Conservation (phyloP, 257 asterid species). For the Fraxinus anomala region DNA sequence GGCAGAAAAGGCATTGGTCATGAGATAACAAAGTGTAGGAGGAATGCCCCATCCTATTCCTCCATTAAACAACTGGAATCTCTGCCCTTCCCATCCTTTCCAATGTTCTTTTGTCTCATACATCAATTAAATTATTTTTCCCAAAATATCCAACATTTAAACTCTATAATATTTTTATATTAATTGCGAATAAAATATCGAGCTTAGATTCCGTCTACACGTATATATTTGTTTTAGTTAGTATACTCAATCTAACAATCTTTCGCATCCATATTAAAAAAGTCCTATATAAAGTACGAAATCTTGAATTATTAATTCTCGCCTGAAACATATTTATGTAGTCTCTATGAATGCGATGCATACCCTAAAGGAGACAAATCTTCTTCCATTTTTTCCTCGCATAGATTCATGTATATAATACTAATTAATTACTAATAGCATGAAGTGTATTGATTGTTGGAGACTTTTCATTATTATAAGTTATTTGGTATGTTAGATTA, state of each 20-base stretch:
- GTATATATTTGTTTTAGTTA: too few relatives aligned
- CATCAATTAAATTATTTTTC: conserved; percentile 1
- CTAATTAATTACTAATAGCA: conserved; percentile 28
- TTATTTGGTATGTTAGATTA: neutral
- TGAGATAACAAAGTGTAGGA: conserved; percentile 64
- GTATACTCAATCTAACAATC: too few relatives aligned
- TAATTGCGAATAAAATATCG: neutral
- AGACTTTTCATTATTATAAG: neutral
- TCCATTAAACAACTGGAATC: conserved; percentile 75
- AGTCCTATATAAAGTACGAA: neutral
- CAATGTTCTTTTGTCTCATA: conserved; percentile 60
- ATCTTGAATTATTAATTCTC: neutral
- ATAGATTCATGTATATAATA: conserved; percentile 27
- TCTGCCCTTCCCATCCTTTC: conserved; percentile 86
- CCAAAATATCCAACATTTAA: conserved; percentile 15
- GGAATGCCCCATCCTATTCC: conserved; percentile 86
- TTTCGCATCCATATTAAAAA: neutral
- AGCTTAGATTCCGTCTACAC: too few relatives aligned
- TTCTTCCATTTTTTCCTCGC: conserved; percentile 24
- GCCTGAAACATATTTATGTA: too few relatives aligned
- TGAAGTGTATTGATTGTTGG: neutral
- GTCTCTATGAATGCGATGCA: neutral
- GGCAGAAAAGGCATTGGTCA: conserved; percentile 48
- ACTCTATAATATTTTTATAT: neutral
- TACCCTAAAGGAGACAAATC: conserved; percentile 45